These are phyloP conservation scores for Hypoxylon sp. DNA, from an alignment of 2,329 filamentous ascomycete genomes.

Conservation along the genomic window DNA sequence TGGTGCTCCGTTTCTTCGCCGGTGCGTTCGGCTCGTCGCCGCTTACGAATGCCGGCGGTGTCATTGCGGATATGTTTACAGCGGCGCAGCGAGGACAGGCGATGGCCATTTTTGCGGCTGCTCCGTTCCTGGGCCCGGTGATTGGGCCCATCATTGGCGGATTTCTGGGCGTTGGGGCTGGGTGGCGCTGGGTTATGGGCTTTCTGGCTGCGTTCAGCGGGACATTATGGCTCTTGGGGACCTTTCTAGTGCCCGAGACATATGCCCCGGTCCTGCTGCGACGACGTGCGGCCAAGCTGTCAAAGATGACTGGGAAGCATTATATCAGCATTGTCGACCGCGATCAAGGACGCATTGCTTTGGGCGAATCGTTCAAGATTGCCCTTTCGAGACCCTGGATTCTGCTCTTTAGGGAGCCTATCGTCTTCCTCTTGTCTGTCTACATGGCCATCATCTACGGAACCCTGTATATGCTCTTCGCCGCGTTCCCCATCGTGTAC, in stretches of 20 bases:
- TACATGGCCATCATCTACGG: conserved; percentile 58
- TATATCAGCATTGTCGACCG: conserved; percentile 67
- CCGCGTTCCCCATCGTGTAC: conserved; percentile 20
- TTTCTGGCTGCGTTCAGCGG: conserved; percentile 74
- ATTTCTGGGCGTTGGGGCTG: conserved; percentile 72
- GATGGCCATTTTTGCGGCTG: conserved; percentile 73
- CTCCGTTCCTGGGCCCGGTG: conserved; percentile 75
- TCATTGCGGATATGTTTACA: conserved; percentile 68
- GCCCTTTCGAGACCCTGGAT: conserved; percentile 75
- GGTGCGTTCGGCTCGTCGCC: conserved; percentile 68
- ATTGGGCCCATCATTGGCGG: conserved; percentile 74
- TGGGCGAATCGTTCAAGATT: conserved; percentile 66
- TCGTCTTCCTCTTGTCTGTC: conserved; percentile 74
- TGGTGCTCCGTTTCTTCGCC: conserved; percentile 74
- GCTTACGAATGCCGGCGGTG: conserved; percentile 67
- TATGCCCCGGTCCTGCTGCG: conserved; percentile 70
- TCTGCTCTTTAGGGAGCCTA: conserved; percentile 77
- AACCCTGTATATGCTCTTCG: conserved; percentile 20
- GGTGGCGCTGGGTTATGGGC: conserved; percentile 78
- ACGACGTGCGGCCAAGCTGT: conserved; percentile 64
- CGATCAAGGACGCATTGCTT: conserved; percentile 55
- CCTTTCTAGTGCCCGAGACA: conserved; percentile 68
- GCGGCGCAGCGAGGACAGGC: conserved; percentile 65
- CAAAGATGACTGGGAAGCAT: conserved; percentile 65
- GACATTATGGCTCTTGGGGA: conserved; percentile 66